Conservation (phyloP, 768 basidiomycete species). For the Steccherinum ochraceum region DNA sequence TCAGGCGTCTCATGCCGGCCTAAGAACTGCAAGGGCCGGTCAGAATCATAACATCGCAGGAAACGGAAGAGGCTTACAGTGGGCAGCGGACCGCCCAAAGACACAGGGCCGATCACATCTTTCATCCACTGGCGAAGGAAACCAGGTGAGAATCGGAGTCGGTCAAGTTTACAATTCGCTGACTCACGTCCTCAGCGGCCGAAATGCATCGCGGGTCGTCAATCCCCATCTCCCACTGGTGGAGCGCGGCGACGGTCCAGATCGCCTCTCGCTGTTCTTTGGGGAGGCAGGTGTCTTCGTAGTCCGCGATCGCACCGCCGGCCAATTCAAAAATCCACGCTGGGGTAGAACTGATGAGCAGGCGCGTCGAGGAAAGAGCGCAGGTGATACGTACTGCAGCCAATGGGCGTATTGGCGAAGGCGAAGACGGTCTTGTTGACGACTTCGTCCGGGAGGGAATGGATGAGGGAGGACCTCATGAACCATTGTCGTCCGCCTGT, state of each 20-base stretch:
- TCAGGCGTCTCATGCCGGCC: conserved; percentile 61
- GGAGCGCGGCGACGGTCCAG: conserved; percentile 84
- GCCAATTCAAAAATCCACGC: conserved; percentile 93
- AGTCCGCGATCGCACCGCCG: conserved; percentile 72
- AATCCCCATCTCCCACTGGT: conserved; percentile 86
- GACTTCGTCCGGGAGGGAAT: conserved; percentile 80
- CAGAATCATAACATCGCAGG: not conserved
- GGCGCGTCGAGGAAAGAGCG: not conserved
- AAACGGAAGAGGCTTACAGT: conserved; percentile 48
- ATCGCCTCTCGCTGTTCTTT: conserved; percentile 71
- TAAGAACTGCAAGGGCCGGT: conserved; percentile 48
- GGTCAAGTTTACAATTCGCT: not conserved
- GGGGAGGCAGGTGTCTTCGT: conserved; percentile 68
- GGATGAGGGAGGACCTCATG: conserved; percentile 80
- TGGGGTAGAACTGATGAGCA: conserved; percentile 19
- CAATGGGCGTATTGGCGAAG: conserved; percentile 80
- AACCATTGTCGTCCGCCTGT: conserved; percentile 84
- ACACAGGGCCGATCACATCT: conserved; percentile 62
- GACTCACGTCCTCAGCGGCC: conserved; percentile 72
- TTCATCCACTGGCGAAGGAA: conserved; percentile 61
- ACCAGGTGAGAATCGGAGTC: not conserved
- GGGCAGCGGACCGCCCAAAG: conserved; percentile 77
- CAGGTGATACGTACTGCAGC: conserved; percentile 66
- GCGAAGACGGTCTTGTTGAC: conserved; percentile 77
- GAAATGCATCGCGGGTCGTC: conserved; percentile 76